Evolutionary conservation across 306 rosid species (phyloP).

Genomic region (Quercus bicolor): DNA sequence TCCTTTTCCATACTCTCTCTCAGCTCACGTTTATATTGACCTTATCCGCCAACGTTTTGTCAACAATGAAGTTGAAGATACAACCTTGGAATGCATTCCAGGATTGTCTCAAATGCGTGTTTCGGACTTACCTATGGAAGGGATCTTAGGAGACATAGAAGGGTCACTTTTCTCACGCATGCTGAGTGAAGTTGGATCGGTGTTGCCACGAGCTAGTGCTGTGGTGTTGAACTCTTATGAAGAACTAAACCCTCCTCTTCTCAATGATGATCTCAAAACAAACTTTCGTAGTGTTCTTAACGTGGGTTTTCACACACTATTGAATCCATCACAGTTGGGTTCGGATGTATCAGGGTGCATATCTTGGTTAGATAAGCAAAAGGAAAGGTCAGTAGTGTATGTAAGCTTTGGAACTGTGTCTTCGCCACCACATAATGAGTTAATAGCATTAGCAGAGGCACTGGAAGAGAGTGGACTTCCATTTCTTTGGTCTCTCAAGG

Average conservation of each 20-base stretch:
- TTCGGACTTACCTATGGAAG: conserved; percentile 33
- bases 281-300: conserved; percentile 23
- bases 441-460: conserved; percentile 26
- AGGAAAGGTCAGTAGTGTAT: conserved; percentile 8
- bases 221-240: conserved; percentile 34
- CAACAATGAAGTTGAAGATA: neutral
- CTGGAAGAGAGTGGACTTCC: conserved; percentile 4
- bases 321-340: neutral
- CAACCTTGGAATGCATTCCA: conserved; percentile 32
- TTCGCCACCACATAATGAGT: neutral
- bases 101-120: conserved; percentile 29
- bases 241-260: conserved; percentile 26
- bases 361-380: conserved; percentile 27
- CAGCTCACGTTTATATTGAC: conserved; percentile 30
- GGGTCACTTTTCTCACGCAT: conserved; percentile 25
- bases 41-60: conserved; percentile 16
- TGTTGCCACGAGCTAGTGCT: conserved; percentile 28
- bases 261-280: conserved; percentile 28
- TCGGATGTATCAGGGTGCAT: conserved; percentile 30
- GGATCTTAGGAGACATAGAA: neutral
- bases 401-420: conserved; percentile 22
- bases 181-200: conserved; percentile 20
- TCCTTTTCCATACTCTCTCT: conserved; percentile 21
- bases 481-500: conserved; percentile 24
- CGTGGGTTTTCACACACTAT: conserved; percentile 35